Conservation (phyloP, 2,329 filamentous ascomycete genomes). For the Sporothrix globosa region DNA sequence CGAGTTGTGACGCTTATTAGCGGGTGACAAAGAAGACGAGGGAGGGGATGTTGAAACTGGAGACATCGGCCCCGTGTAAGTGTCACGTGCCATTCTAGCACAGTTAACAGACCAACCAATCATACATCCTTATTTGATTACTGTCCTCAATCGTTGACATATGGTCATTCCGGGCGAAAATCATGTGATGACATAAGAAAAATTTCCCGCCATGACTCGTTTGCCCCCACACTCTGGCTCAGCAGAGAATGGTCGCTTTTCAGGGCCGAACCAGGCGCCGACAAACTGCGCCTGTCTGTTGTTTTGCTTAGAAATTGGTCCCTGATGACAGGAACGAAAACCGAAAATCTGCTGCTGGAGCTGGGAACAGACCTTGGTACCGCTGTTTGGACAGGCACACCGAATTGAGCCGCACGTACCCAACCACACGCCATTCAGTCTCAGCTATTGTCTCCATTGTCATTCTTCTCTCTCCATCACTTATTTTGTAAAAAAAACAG, state of each 20-base stretch:
- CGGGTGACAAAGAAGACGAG: not conserved
- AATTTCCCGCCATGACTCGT: not conserved
- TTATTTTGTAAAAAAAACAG: not conserved
- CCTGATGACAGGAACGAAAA: constrained; percentile 26
- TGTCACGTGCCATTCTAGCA: not conserved
- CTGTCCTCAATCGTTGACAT: not conserved
- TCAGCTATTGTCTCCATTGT: not conserved
- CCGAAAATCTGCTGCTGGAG: not conserved
- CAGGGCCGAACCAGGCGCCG: constrained; percentile 22
- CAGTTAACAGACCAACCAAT: not conserved
- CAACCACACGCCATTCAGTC: not conserved
- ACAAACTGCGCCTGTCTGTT: not conserved
- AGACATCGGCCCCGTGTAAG: not conserved
- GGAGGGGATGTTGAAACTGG: not conserved
- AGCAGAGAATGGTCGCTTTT: not conserved
- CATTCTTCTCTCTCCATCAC: not conserved
- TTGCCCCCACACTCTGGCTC: not conserved
- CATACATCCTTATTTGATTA: not conserved
- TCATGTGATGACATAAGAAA: constrained; percentile 13
- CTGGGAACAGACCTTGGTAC: not conserved
- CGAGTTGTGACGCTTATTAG: constrained; percentile 17
- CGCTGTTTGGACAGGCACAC: not conserved
- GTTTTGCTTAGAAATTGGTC: constrained; percentile 30
- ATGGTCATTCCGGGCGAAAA: not conserved
- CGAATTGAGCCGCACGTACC: not conserved